phyloP scores from a whole-genome alignment of 108 stramenopile genomes.

The Pseudonitzschia delicatissima region DNA sequence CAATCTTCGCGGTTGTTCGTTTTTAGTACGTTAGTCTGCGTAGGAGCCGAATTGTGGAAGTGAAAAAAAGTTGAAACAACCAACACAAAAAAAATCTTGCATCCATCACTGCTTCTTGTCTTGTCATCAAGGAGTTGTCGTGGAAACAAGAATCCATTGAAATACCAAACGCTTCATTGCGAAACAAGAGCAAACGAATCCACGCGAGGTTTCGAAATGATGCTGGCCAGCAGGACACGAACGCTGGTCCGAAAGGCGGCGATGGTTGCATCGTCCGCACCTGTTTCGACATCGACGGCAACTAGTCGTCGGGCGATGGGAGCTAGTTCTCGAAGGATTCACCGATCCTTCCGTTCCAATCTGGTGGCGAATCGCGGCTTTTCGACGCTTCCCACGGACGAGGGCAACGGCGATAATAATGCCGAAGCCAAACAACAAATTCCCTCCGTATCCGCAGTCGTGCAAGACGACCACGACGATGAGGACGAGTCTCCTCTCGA shows the following conservation, averaged over 20 bases:
- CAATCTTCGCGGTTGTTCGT: no score
- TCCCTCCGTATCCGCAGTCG: no score
- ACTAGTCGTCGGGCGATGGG: neutral
- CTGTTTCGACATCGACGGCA: neutral
- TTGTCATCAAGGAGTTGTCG: no score
- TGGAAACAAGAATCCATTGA: no score
- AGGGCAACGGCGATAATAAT: neutral
- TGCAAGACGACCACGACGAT: neutral
- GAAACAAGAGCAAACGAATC: no score
- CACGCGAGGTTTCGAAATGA: neutral
- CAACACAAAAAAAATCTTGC: no score
- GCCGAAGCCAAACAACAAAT: neutral
- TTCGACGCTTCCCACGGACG: slow-evolving; percentile 8
- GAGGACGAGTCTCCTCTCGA: slow-evolving; percentile 2
- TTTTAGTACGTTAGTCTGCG: no score
- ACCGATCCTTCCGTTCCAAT: neutral
- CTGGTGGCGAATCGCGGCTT: neutral
- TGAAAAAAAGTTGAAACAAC: no score
- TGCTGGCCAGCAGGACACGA: slow-evolving; percentile 9
- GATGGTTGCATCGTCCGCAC: neutral
- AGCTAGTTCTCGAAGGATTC: neutral
- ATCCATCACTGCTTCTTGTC: no score
- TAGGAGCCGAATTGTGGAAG: no score
- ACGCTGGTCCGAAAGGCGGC: neutral
- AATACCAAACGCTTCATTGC: no score